Percentiles rank a stretch among this genome's conserved stretches.
Conservation (phyloP, 164 flowering plant genomes). For the Berberis thunbergii region DNA sequence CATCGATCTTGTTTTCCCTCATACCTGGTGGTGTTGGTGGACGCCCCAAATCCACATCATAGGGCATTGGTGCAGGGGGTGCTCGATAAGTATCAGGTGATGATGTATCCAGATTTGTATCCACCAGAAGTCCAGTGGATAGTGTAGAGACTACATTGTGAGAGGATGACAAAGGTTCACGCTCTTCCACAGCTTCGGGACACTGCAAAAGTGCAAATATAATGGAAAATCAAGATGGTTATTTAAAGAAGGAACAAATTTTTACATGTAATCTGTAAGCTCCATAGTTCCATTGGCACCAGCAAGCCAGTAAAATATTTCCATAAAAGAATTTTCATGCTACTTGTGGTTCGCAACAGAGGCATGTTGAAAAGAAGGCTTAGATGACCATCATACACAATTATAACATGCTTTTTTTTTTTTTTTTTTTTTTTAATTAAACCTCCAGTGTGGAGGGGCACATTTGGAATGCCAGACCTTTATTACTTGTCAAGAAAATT, state of each 20-base stretch:
- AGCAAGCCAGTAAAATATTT: too few species aligned
- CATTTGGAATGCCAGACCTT: too few species aligned
- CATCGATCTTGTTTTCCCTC: slow-evolving; percentile 19
- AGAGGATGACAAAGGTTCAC: slow-evolving; percentile 35
- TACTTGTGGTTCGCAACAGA: too few species aligned
- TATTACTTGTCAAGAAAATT: too few species aligned
- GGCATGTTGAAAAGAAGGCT: too few species aligned
- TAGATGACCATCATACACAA: too few species aligned
- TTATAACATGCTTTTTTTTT: too few species aligned
- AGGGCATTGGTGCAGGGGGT: slow-evolving; percentile 80
- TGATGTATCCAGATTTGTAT: slow-evolving; percentile 52
- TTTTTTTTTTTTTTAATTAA: too few species aligned
- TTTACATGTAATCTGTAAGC: neutral
- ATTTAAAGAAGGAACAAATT: neutral
- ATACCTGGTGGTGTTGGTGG: slow-evolving; percentile 24
- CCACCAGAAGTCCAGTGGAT: slow-evolving; percentile 42
- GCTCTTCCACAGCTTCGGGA: slow-evolving; percentile 52
- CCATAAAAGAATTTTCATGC: too few species aligned
- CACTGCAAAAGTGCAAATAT: slow-evolving; percentile 55
- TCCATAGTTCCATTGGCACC: too few species aligned
- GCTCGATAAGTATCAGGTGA: slow-evolving; percentile 60
- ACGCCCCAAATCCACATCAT: slow-evolving; percentile 46
- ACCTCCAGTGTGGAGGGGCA: too few species aligned
- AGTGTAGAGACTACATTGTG: slow-evolving; percentile 29
- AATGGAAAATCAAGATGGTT: slow-evolving; percentile 1